Evolutionary conservation across 306 rosid genomes (phyloP).

Genomic region (Glycine latifolia): DNA sequence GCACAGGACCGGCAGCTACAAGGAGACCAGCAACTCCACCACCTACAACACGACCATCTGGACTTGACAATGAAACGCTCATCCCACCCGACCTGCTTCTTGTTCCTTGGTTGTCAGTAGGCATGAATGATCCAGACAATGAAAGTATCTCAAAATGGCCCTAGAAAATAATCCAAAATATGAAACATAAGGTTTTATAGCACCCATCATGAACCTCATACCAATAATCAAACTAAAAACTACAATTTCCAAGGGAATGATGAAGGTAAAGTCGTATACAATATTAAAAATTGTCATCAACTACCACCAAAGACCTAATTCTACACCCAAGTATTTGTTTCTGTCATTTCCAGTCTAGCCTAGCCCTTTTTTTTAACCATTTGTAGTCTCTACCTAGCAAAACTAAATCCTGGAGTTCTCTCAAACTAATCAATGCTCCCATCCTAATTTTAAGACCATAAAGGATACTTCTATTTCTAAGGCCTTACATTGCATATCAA

Average conservation of each 20-base stretch:
- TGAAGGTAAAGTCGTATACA: background rate
- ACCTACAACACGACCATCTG: slow-evolving; percentile 72
- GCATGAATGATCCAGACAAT: slow-evolving; percentile 75
- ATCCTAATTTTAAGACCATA: background rate
- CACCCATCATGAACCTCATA: background rate
- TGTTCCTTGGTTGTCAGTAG: slow-evolving; percentile 71
- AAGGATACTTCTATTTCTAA: background rate
- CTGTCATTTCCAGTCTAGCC: background rate
- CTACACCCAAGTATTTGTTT: background rate
- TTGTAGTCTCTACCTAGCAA: background rate
- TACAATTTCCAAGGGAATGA: background rate
- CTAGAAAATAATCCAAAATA: slow-evolving; percentile 46
- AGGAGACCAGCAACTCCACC: slow-evolving; percentile 82
- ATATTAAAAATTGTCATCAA: background rate
- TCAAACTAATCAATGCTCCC: background rate
- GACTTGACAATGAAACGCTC: slow-evolving; percentile 73
- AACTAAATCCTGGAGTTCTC: background rate
- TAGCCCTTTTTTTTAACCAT: background rate
- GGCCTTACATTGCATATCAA: background rate
- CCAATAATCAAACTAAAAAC: background rate
- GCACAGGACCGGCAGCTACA: slow-evolving; percentile 80
- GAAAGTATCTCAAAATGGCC: slow-evolving; percentile 80
- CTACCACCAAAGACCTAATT: background rate
- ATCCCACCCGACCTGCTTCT: slow-evolving; percentile 78
- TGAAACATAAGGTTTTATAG: slow-evolving; percentile 18